Base-by-base conservation (phyloP, 805 yeast genomes). In the Saccharomycopsis fermentans region DNA sequence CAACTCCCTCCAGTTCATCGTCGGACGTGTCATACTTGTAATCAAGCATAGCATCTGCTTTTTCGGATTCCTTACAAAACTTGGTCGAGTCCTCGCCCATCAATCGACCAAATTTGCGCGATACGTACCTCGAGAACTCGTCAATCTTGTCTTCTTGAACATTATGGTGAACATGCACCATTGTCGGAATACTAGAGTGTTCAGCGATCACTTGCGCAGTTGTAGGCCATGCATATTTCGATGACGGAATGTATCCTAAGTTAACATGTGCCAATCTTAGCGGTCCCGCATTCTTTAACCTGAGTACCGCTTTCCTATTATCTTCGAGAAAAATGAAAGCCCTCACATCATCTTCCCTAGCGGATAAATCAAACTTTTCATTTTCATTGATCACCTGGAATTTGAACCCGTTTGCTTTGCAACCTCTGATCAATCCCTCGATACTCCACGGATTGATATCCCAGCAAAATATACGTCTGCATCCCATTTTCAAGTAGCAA, bases 391-490 rank as follows among this genome's bases (percentile, higher is more conserved):
- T 68, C 2, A 74, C 62, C 50, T 69, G 68, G 57, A 72, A 74
- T 2, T 63, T 67, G 66, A 77, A 73, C 9, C 71, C 69, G 62
- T 83, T 86, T 2, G 64, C 67, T 2, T 58, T 43, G 4, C 84
- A 76, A 0, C 90, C 90, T 48, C 81, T 72, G 1, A 70, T 65
- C 40, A 89, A 73, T 0, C 95, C 96, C 63, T 83, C 82, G 3
- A 86, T 77, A 52, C 92, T 86, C 94, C 94, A 88, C 2, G 89
- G 87, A 65, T 90, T 89, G 51, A 89, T 69, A 62, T 89, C 96
- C 89, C 96, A 89, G 66, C 95, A 83, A 54, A 82, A 77, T 0
- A 87, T 70, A 17, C 71, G 67, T 6, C 70, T 65, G 1, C 90
- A 88, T 0, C 77, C 77, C 32, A 75, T 72, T 54, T 73, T 73